These are phyloP conservation scores for Fusarium nanum DNA, from an alignment of 2,329 filamentous ascomycete species.

Conservation along the genomic window DNA sequence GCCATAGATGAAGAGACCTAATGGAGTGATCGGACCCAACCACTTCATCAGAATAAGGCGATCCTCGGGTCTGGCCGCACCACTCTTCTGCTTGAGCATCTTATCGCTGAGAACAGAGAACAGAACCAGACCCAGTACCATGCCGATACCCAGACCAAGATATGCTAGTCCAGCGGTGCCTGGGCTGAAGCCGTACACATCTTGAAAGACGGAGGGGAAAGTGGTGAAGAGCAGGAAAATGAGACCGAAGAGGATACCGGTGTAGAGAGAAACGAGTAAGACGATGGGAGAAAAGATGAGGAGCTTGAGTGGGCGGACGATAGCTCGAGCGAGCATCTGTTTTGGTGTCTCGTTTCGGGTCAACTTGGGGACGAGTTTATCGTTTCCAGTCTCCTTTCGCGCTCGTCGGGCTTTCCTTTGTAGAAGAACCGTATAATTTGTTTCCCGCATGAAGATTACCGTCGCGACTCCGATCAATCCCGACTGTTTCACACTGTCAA, in stretches of 20 bases:
- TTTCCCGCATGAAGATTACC: conserved; percentile 47
- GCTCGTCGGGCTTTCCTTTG: conserved; percentile 2
- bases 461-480: neutral
- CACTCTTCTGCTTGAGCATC: conserved; percentile 3
- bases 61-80: conserved; percentile 54
- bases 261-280: conserved; percentile 56
- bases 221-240: conserved; percentile 54
- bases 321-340: conserved; percentile 48
- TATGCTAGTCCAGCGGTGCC: conserved; percentile 54
- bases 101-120: conserved; percentile 35
- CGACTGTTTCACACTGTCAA: neutral
- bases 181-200: conserved; percentile 49
- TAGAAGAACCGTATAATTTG: conserved; percentile 28
- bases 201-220: conserved; percentile 52
- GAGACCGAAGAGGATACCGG: conserved; percentile 52
- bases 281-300: conserved; percentile 67
- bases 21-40: conserved; percentile 63
- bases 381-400: conserved; percentile 33
- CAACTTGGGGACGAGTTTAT: conserved; percentile 23
- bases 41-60: conserved; percentile 67
- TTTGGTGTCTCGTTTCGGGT: conserved; percentile 19
- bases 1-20: conserved; percentile 68
- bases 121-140: conserved; percentile 41
- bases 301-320: conserved; percentile 58
- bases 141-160: conserved; percentile 61